Conservation (phyloP, 345 rosid species). For the Brassica rapa region DNA sequence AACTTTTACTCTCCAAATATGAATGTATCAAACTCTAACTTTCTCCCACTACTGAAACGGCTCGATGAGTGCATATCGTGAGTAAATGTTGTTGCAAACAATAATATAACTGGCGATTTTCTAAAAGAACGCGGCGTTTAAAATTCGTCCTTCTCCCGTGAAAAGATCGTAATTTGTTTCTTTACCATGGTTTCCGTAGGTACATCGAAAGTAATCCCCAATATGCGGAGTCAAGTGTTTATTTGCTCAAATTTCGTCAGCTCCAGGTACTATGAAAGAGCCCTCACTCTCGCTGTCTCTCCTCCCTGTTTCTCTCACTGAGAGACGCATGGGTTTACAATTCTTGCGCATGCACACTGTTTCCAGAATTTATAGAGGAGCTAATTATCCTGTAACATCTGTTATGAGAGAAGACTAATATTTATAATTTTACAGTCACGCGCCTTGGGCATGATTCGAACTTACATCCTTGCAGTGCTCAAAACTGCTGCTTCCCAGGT, state of each 20-base stretch:
- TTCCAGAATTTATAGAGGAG: constrained; percentile 8
- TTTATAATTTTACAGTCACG: constrained; percentile 68
- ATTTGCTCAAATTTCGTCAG: constrained; percentile 94
- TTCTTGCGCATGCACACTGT: constrained; percentile 16
- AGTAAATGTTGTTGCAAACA: constrained; percentile 43
- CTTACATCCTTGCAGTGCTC: constrained; percentile 83
- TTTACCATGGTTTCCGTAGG: constrained; percentile 43
- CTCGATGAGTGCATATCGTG: constrained; percentile 95
- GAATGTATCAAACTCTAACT: constrained; percentile 77
- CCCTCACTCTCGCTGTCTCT: constrained; percentile 9
- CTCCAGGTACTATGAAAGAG: constrained; percentile 69
- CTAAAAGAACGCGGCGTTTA: background rate
- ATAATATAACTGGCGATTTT: constrained; percentile 11
- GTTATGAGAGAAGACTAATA: constrained; percentile 21
- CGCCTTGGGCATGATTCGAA: constrained; percentile 90
- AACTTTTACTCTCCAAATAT: constrained; percentile 83
- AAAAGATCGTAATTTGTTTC: constrained; percentile 14
- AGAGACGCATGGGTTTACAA: constrained; percentile 8
- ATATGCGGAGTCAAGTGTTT: constrained; percentile 91
- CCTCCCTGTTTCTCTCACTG: constrained; percentile 16
- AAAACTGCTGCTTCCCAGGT: constrained; percentile 92
- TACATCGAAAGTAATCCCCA: constrained; percentile 90
- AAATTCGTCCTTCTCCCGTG: constrained; percentile 4
- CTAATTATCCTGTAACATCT: constrained; percentile 7
- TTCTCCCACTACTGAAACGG: constrained; percentile 84